Conservation (phyloP, 2,329 filamentous ascomycete genomes). For the Claviceps quebecensis region DNA sequence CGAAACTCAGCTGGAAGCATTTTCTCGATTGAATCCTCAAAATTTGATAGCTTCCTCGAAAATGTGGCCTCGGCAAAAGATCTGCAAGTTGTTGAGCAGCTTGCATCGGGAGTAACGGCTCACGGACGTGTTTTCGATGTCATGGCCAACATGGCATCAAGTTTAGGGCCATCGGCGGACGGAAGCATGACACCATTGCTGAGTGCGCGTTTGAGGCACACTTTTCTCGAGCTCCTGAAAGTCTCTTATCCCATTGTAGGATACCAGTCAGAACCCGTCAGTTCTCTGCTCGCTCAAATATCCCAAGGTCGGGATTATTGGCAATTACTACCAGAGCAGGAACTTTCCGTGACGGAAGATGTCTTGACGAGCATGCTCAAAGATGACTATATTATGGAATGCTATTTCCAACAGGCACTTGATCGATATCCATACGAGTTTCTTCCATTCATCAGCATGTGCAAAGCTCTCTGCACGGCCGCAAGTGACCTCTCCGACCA, state of each 20-base stretch:
- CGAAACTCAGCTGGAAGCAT: conserved; percentile 49
- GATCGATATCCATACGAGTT: conserved; percentile 79
- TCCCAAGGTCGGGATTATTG: conserved; percentile 39
- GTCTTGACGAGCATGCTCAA: conserved; percentile 20
- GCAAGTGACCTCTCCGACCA: conserved; percentile 15
- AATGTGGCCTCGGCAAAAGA: conserved; percentile 36
- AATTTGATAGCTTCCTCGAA: conserved; percentile 44
- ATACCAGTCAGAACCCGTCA: conserved; percentile 59
- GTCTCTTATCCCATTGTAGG: conserved; percentile 51
- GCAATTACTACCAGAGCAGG: conserved; percentile 30
- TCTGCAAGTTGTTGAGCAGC: conserved; percentile 33
- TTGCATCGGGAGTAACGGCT: conserved; percentile 34
- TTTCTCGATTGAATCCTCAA: conserved; percentile 45
- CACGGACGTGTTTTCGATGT: conserved; percentile 40
- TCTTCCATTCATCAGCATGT: conserved; percentile 60
- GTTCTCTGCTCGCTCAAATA: conserved; percentile 51
- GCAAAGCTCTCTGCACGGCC: conserved; percentile 42
- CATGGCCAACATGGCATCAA: conserved; percentile 34
- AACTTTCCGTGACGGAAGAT: conserved; percentile 20
- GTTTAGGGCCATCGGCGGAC: conserved; percentile 29
- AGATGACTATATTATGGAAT: conserved; percentile 35
- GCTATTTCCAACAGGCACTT: conserved; percentile 52
- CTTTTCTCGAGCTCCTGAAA: conserved; percentile 58
- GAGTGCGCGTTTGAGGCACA: conserved; percentile 46
- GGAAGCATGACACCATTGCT: conserved; percentile 40